Conservation (phyloP, 495 filamentous ascomycete species). For the Talaromyces thailandensis region DNA sequence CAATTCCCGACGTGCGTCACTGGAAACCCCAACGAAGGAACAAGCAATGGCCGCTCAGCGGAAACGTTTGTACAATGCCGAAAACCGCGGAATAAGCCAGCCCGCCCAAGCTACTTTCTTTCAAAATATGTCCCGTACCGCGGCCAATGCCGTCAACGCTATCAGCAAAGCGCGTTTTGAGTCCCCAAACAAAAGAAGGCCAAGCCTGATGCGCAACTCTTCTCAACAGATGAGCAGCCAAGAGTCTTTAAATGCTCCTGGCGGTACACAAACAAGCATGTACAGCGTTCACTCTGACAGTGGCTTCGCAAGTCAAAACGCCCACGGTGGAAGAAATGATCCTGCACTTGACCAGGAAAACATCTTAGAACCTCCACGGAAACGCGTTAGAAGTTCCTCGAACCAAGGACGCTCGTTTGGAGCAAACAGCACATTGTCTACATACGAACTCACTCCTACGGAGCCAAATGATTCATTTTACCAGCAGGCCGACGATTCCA, state of each 20-base stretch:
- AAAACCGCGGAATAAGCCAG: constrained; percentile 56
- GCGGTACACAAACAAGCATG: constrained; percentile 60
- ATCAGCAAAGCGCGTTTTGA: constrained; percentile 94
- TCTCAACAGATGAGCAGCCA: constrained; percentile 59
- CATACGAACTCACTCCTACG: constrained; percentile 59
- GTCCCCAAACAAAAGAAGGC: constrained; percentile 55
- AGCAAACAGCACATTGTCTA: constrained; percentile 28
- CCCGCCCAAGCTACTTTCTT: constrained; percentile 78
- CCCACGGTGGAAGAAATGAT: constrained; percentile 27
- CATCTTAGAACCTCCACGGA: constrained; percentile 70
- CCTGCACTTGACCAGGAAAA: constrained; percentile 43
- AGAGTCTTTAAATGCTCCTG: constrained; percentile 43
- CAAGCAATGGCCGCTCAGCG: constrained; percentile 97
- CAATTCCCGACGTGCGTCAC: constrained; percentile 46
- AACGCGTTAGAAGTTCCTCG: constrained; percentile 56
- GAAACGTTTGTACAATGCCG: constrained; percentile 76
- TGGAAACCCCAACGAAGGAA: constrained; percentile 96
- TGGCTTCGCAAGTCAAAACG: constrained; percentile 48
- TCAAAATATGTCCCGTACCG: constrained; percentile 87
- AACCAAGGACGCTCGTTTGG: constrained; percentile 35
- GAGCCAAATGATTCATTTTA: constrained; percentile 82
- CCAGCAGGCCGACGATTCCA: constrained; percentile 47
- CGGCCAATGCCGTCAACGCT: constrained; percentile 83
- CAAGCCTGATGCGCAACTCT: constrained; percentile 37
- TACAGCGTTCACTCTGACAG: constrained; percentile 53